phyloP scores from a whole-genome alignment of 1,139 yeast genomes.

The Nakaseomyces kungkrabaensis region DNA sequence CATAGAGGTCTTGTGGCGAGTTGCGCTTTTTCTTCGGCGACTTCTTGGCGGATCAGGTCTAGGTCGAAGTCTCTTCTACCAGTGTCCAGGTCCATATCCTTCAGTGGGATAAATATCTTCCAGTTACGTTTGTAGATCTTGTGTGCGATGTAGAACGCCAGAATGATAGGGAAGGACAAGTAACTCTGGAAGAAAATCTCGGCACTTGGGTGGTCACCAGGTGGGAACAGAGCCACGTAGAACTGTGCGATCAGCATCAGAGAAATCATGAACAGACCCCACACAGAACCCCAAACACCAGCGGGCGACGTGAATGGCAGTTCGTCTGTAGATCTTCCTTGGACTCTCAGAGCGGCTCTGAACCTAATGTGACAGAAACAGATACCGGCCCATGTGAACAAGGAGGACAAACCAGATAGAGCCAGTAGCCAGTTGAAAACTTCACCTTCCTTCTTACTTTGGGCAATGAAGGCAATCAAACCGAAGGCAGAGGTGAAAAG shows the following conservation, averaged over 20 bases:
- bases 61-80: slow-evolving; percentile 67
- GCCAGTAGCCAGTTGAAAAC: slow-evolving; percentile 63
- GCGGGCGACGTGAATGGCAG: slow-evolving; percentile 45
- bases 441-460: slow-evolving; percentile 43
- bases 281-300: slow-evolving; percentile 46
- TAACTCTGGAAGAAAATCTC: slow-evolving; percentile 49
- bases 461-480: slow-evolving; percentile 49
- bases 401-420: slow-evolving; percentile 53
- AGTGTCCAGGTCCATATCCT: slow-evolving; percentile 56
- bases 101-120: slow-evolving; percentile 40
- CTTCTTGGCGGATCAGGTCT: slow-evolving; percentile 57
- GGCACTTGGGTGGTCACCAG: slow-evolving; percentile 45
- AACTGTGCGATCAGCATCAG: slow-evolving; percentile 50
- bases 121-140: slow-evolving; percentile 50
- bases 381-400: slow-evolving; percentile 61
- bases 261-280: slow-evolving; percentile 38
- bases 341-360: slow-evolving; percentile 49
- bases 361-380: slow-evolving; percentile 55
- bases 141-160: slow-evolving; percentile 48
- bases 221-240: slow-evolving; percentile 51
- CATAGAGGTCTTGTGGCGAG: slow-evolving; percentile 45
- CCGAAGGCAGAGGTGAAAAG: slow-evolving; percentile 42
- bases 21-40: slow-evolving; percentile 53
- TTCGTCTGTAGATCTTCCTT: slow-evolving; percentile 48
- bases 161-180: slow-evolving; percentile 53